Evolutionary conservation across 345 rosid genomes (phyloP), one percentile per base, ranked within the genome.

Genomic region (Citrus unshiu): DNA sequence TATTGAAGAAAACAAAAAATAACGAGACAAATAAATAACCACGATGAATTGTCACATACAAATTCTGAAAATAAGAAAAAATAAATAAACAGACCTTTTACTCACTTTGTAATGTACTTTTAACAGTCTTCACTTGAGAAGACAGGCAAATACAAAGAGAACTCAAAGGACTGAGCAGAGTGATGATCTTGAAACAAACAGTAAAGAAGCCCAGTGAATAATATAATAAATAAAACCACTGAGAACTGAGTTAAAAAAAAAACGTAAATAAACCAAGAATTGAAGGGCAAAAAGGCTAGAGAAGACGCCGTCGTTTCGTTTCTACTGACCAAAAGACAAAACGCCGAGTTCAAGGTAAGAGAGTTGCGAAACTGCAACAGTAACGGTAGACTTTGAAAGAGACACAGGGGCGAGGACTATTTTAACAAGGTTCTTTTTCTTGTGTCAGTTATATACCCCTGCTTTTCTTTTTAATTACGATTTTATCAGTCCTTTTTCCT

Each of bases 71-170:
- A 35, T 67, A 21, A 16, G 24, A 34, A 2, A 57, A 7, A 49
- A 14, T 14, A 8, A 37, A 37, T 51, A 67, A 54, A 60, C 22
- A 22, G 27, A 21, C 37, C 57, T 18, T 56, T 63, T 67, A 76
- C 81, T 73, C 81, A 73, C 83, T 80, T 34, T 69, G 54, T 68
- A 80, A 73, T 83, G 86, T 56, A 77, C 81, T 69, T 80, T 46
- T 46, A 46, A 46, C 75, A 16, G 18, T 13, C 22, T 37, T 37
- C 13, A 65, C 39, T 46, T 30, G 9, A 16, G 46, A 1, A 40
- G 4, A 14, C 30, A 57, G 1, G 35, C 4, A 37, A 3, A 59
- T 14, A 61, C 37, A 7, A 7, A 37, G 25, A 72, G 49, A 57
- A 22, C 21, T 18, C 18, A 18, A 54, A 19, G 58, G 58, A 54